A percentile compares a stretch with the other conserved stretches of the same genome.
Evolutionary conservation across 2,329 filamentous ascomycete species (phyloP).

Genomic region (Pyrenophora teres): DNA sequence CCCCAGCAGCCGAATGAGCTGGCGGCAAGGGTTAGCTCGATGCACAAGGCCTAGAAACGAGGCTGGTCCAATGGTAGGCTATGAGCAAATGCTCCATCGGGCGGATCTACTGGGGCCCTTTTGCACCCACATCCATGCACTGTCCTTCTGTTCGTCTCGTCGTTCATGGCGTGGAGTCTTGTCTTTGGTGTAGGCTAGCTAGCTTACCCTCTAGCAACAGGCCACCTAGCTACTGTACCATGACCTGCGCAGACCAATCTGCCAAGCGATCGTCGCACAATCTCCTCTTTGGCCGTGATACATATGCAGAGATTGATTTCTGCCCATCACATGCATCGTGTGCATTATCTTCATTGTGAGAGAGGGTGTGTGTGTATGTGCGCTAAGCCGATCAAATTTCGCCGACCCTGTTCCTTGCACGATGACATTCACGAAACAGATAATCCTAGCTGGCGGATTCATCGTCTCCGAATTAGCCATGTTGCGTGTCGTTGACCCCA

Average conservation of each 20-base stretch:
- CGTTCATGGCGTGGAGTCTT: not conserved
- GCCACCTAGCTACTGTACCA: no score
- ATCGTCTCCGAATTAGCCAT: no score
- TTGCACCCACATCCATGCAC: not conserved
- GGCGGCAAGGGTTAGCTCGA: conserved; percentile 14
- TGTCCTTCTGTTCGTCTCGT: not conserved
- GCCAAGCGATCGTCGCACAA: no score
- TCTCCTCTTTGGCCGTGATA: no score
- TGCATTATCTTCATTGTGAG: not conserved
- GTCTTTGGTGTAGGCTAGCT: no score
- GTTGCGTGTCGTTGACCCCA: no score
- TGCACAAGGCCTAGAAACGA: conserved; percentile 10
- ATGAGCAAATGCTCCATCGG: conserved; percentile 14
- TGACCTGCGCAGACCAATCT: no score
- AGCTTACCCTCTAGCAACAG: no score
- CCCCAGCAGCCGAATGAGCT: conserved; percentile 14
- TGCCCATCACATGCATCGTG: conserved; percentile 2
- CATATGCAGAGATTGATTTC: not conserved
- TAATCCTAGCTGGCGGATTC: not conserved
- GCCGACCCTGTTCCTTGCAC: not conserved
- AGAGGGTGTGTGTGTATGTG: no score
- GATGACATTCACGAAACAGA: no score
- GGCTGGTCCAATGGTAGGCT: conserved; percentile 13
- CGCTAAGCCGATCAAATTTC: not conserved
- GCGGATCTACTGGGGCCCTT: conserved; percentile 12